Percentiles rank a stretch among this genome's conserved stretches.
Evolutionary conservation across 1,284 basidiomycete species (phyloP).

Genomic region (Anthracocystis setariae): DNA sequence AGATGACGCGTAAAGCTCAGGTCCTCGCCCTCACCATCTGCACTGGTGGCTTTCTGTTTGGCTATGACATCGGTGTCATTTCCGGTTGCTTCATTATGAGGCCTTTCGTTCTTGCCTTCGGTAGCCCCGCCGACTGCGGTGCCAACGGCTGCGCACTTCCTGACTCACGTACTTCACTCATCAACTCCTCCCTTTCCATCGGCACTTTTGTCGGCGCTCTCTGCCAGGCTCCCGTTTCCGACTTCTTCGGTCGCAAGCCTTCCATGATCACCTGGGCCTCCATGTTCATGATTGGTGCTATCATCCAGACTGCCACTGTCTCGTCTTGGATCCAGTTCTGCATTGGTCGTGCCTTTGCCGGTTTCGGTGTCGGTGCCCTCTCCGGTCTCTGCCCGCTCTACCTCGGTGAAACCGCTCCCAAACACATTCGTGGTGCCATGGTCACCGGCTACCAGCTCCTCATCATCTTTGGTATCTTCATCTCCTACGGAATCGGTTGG

Average conservation of each 20-base stretch:
- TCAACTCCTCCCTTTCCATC: slow-evolving; percentile 78
- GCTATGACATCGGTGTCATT: slow-evolving; percentile 55
- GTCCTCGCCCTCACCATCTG: slow-evolving; percentile 49
- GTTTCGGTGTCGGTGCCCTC: slow-evolving; percentile 58
- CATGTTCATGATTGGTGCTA: slow-evolving; percentile 52
- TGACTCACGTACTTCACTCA: slow-evolving; percentile 72
- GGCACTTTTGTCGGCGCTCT: slow-evolving; percentile 78
- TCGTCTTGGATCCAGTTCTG: slow-evolving; percentile 44
- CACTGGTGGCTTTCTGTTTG: slow-evolving; percentile 51
- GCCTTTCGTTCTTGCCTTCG: slow-evolving; percentile 49
- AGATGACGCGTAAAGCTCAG: slow-evolving; percentile 42
- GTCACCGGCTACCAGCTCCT: slow-evolving; percentile 77
- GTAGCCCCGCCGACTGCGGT: slow-evolving; percentile 27
- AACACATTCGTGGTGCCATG: slow-evolving; percentile 82
- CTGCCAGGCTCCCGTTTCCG: slow-evolving; percentile 70
- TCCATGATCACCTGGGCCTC: slow-evolving; percentile 73
- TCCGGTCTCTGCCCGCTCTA: slow-evolving; percentile 77
- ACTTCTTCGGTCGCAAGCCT: slow-evolving; percentile 76
- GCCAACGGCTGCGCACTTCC: slow-evolving; percentile 33
- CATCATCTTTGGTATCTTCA: slow-evolving; percentile 75
- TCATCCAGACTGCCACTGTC: slow-evolving; percentile 59
- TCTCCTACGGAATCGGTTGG: slow-evolving; percentile 73
- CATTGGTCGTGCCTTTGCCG: slow-evolving; percentile 57
- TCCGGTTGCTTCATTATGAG: slow-evolving; percentile 54
- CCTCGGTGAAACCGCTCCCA: slow-evolving; percentile 80